Base-by-base conservation (phyloP, 345 rosid species). In the Melaleuca quinquenervia region DNA sequence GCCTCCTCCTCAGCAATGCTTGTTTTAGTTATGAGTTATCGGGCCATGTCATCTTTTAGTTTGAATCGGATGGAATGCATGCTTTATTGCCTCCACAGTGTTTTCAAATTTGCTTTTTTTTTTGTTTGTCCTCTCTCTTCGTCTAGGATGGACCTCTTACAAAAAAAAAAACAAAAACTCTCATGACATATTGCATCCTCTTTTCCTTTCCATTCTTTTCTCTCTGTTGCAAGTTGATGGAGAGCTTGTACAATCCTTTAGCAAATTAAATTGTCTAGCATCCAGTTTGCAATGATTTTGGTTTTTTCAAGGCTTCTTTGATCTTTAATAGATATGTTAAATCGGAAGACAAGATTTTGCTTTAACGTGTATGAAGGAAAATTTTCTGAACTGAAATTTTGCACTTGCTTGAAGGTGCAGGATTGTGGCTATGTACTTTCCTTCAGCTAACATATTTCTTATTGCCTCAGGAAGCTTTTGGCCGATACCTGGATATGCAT, bases 401-500 rank as follows among this genome's bases (percentile, higher is more conserved):
- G 54, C 41, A 56, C n/a, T 82, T 14, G 54, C 58, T 82, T 60
- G 16, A 13, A 9, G 58, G 18, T 27, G 32, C 52, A 82, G 82
- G 16, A 11, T 85, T 60, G 24, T 84, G n/a, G 21, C 84, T 84
- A 10, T 52, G 22, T 70, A 52, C 18, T 86, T 45, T 86, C 83
- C 56, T 13, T 84, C 26, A 70, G 45, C 48, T 70, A 70, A 36
- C 80, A 20, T 84, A 70, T 70, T 70, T 70, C 48, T 70, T 70
- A 24, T 21, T 1, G 14, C 84, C 83, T 86, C 93, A 98, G 99
- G 99, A 98, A 93, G 96, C 98, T 11, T 84, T 84, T 85, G 99
- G 98, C 60, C 94, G 95, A 60, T 94, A 94, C 89, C 87, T 96
- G 55, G 99, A 98, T 91, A 83, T 98, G 93, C 99, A 96, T 85